A percentile compares a stretch with the other conserved stretches of the same genome.
phyloP scores from a whole-genome alignment of 768 basidiomycete species.

The Sarcodon aspratus region DNA sequence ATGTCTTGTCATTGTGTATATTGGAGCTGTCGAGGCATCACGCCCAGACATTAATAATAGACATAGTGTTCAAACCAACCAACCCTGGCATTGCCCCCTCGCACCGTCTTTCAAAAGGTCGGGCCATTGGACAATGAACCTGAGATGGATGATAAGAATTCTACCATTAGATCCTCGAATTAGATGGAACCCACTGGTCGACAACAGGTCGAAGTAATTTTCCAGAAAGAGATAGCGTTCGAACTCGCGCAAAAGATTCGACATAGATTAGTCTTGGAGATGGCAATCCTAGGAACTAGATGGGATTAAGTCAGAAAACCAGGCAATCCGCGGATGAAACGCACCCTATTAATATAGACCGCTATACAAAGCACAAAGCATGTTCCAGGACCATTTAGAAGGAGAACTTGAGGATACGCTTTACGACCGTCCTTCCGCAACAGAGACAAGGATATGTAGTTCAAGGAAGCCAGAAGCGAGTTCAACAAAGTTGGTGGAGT shows the following conservation, averaged over 20 bases:
- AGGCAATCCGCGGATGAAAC: constrained; percentile 13
- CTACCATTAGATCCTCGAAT: not conserved
- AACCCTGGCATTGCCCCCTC: constrained; percentile 44
- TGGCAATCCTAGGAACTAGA: constrained; percentile 63
- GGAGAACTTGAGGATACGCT: constrained; percentile 42
- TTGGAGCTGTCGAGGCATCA: too few species aligned
- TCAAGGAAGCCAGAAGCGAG: constrained; percentile 47
- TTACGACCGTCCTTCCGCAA: too few species aligned
- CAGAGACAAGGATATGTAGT: constrained; percentile 26
- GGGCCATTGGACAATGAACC: constrained; percentile 92
- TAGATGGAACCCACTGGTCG: constrained; percentile 42
- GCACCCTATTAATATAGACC: constrained; percentile 60
- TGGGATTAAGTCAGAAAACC: not conserved
- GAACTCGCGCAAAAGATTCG: constrained; percentile 89
- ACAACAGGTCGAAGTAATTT: constrained; percentile 73
- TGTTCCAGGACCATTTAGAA: constrained; percentile 94
- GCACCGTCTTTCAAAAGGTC: constrained; percentile 29
- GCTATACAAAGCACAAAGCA: constrained; percentile 71
- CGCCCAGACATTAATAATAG: not conserved
- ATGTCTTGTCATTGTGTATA: too few species aligned
- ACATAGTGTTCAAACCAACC: constrained; percentile 46
- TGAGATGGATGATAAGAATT: constrained; percentile 13
- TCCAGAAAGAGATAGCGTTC: constrained; percentile 71
- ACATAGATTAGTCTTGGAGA: constrained; percentile 75
- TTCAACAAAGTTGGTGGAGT: constrained; percentile 51